These are phyloP conservation scores for Xylariaceae sp. DNA, from an alignment of 2,329 filamentous ascomycete species.

Conservation along the genomic window DNA sequence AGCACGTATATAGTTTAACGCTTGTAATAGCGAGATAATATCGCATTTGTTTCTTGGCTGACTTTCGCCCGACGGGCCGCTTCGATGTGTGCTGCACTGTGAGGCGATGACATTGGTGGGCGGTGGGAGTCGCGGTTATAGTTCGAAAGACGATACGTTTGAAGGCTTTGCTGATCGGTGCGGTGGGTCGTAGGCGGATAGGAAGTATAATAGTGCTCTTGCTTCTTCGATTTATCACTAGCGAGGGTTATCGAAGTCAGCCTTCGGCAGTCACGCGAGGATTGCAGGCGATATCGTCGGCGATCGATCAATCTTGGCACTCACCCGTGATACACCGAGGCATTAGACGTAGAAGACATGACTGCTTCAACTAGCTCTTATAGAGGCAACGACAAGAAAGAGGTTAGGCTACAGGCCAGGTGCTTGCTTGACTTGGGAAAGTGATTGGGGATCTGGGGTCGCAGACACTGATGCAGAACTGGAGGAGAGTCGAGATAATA, in stretches of 20 bases:
- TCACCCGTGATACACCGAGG: conserved; percentile 12
- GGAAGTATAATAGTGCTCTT: conserved; percentile 16
- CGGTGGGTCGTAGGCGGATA: conserved; percentile 15
- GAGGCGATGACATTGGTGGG: conserved; percentile 10
- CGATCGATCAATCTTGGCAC: not conserved
- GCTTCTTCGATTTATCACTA: conserved; percentile 11
- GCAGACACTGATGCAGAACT: not conserved
- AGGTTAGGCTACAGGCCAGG: not conserved
- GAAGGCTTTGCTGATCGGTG: conserved; percentile 10
- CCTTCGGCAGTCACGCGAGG: not conserved
- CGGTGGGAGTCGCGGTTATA: conserved; percentile 15
- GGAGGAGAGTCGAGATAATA: not conserved
- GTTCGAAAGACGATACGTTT: conserved; percentile 13
- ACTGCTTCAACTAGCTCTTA: not conserved
- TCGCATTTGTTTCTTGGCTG: conserved; percentile 11
- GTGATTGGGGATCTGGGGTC: not conserved
- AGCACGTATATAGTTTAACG: not conserved
- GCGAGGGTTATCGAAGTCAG: not conserved
- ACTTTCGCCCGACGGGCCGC: not conserved
- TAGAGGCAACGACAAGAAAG: not conserved
- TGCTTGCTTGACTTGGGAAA: not conserved
- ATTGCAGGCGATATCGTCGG: not conserved
- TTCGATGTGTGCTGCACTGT: conserved; percentile 6
- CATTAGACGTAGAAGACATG: conserved; percentile 17
- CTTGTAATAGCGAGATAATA: conserved; percentile 13